Base-by-base conservation (phyloP, 768 basidiomycete genomes). In the Cystofilobasidium macerans region DNA sequence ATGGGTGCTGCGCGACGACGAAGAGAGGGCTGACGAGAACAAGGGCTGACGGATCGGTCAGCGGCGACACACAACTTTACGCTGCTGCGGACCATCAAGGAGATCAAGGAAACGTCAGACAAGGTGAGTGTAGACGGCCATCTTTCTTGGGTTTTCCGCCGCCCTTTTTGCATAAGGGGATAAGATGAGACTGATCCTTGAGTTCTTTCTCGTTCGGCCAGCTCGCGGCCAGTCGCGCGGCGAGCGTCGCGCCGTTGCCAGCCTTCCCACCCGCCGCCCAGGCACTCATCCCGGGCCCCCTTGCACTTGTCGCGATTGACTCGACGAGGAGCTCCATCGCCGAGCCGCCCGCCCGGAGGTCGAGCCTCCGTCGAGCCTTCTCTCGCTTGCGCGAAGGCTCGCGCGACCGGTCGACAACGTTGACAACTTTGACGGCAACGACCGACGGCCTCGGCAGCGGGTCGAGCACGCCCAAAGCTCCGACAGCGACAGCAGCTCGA, bases 11-110 rank as follows among this genome's bases (percentile, higher is more conserved):
- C 48, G 48, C 24, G 22, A 59, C n/a, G n/a, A n/a, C n/a, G n/a
- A n/a, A n/a, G n/a, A n/a, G n/a, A n/a, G n/a, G n/a, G 62, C 43
- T 71, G 57, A 45, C 60, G 22, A 65, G 62, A 56, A 71, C 68
- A 70, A 76, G 75, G 72, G 40, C 40, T 26, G 63, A n/a, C 68
- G 70, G 11, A 40, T 69, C 0, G 70, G 66, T 47, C 78, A 89
- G 90, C 90, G 26, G 86, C 89, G 33, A 92, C 87, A 28, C 88
- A 91, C 77, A 88, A 89, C 78, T 81, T 91, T 58, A 93, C 90
- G 45, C 83, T 93, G 54, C 87, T 85, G 11, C 84, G 90, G 67
- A 84, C 85, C 64, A 82, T 83, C 56, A 79, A 81, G 70, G 89
- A 92, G 75, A 79, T 92, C 51, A 79, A 86, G 45, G 88, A 92